Conservation (phyloP, 257 asterid genomes). For the Salvia rosmarinus region DNA sequence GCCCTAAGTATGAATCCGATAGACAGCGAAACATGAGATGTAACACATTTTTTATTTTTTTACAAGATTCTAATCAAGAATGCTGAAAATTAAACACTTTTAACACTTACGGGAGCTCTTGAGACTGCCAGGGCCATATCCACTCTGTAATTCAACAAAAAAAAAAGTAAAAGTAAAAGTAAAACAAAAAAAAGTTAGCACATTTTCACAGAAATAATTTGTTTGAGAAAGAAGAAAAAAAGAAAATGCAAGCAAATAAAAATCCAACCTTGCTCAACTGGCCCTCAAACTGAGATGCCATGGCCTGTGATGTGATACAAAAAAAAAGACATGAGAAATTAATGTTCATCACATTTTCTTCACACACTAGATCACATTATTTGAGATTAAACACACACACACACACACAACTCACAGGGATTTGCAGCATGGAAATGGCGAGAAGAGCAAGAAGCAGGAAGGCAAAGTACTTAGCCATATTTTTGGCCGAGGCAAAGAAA, state of each 20-base stretch:
- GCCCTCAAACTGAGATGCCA: constrained; percentile 31
- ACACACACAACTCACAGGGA: constrained; percentile 39
- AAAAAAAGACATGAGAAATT: not conserved
- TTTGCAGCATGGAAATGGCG: constrained; percentile 41
- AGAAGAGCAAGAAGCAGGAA: constrained; percentile 36
- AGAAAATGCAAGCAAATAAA: not conserved
- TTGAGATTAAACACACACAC: not conserved
- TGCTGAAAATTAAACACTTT: not conserved
- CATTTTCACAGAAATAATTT: not conserved
- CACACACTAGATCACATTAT: not conserved
- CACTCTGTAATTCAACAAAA: constrained; percentile 25
- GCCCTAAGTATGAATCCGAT: too few relatives aligned
- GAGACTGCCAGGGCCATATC: constrained; percentile 56
- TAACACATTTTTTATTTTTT: too few relatives aligned
- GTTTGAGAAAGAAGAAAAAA: too few relatives aligned
- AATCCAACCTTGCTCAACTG: constrained; percentile 35
- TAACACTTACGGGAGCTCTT: constrained; percentile 53
- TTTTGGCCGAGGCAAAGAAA: not conserved
- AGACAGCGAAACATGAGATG: too few relatives aligned
- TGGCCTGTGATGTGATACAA: constrained; percentile 31
- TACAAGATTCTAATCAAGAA: too few relatives aligned
- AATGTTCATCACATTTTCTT: not conserved
- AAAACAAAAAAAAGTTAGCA: not conserved
- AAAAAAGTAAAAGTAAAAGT: not conserved
- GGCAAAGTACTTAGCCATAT: constrained; percentile 49